A percentile compares a stretch with the other conserved stretches of the same genome.
phyloP scores from a whole-genome alignment of 441 rosid genomes.

The Capsella rubella region DNA sequence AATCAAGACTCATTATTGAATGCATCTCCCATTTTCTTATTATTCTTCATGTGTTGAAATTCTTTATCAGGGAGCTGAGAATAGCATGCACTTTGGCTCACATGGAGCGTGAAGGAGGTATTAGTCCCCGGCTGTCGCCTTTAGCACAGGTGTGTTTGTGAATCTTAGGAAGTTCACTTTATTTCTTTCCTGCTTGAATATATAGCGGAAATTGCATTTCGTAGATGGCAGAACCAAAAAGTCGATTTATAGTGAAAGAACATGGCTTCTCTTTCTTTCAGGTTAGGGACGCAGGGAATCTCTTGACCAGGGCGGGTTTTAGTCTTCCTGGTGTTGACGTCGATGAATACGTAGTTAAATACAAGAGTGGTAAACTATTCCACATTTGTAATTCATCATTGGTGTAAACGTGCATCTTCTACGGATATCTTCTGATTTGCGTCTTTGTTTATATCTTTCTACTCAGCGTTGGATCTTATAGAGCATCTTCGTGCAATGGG shows the following conservation, averaged over 20 bases:
- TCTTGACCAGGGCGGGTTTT: constrained; percentile 95
- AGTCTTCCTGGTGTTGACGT: constrained; percentile 95
- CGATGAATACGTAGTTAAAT: constrained; percentile 87
- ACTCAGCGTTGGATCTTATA: constrained; percentile 86
- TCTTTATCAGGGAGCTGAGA: constrained; percentile 76
- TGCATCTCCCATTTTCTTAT: constrained; percentile 1
- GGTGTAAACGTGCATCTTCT: not conserved
- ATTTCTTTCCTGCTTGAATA: constrained; percentile 1
- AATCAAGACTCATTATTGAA: not conserved
- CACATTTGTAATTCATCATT: constrained; percentile 2
- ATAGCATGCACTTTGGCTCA: constrained; percentile 99
- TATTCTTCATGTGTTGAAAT: not conserved
- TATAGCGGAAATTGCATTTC: not conserved
- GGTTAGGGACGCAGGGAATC: constrained; percentile 99
- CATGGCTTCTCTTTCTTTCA: constrained; percentile 39
- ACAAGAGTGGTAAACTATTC: constrained; percentile 71
- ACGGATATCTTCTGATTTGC: constrained; percentile 11
- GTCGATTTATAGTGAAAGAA: constrained; percentile 12
- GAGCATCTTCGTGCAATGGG: constrained; percentile 98
- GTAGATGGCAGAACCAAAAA: constrained; percentile 8
- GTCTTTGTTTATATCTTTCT: not conserved
- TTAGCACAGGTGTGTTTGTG: constrained; percentile 80
- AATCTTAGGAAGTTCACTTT: not conserved
- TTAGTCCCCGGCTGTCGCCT: constrained; percentile 94
- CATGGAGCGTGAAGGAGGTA: constrained; percentile 99